A percentile compares a stretch with the other conserved stretches of the same genome.
Conservation (phyloP, 306 rosid genomes). For the Crotalaria pallida region DNA sequence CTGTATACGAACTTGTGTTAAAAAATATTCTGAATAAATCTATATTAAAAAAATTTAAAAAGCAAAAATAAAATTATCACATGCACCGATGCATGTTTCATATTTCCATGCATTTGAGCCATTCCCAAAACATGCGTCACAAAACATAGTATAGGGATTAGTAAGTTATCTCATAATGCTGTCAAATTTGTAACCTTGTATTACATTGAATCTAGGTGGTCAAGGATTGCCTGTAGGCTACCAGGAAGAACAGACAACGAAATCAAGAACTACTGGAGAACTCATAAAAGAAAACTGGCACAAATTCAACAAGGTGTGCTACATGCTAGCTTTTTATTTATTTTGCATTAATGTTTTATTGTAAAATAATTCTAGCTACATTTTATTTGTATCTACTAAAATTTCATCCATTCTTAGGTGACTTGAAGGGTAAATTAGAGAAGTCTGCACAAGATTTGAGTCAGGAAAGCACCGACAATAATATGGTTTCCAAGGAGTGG, state of each 20-base stretch:
- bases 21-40: too few relatives aligned
- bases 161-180: background rate
- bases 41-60: too few relatives aligned
- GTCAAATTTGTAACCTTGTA: background rate
- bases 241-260: conserved; percentile 72
- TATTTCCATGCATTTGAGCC: too few relatives aligned
- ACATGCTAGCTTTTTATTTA: background rate
- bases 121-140: too few relatives aligned
- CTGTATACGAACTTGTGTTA: too few relatives aligned
- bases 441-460: conserved; percentile 7
- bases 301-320: conserved; percentile 37
- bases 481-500: background rate
- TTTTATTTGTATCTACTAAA: background rate
- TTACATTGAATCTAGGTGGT: conserved; percentile 43
- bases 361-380: background rate
- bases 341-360: background rate
- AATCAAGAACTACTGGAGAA: conserved; percentile 75
- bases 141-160: background rate
- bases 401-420: conserved; percentile 18
- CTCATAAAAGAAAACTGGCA: conserved; percentile 38
- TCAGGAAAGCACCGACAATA: conserved; percentile 13
- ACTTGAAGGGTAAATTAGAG: conserved; percentile 3
- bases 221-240: conserved; percentile 58
- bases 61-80: too few relatives aligned
- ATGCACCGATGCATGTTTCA: too few relatives aligned